These are phyloP conservation scores for Novymonas esmeraldas DNA, from an alignment of 208 protist species.

Conservation along the genomic window DNA sequence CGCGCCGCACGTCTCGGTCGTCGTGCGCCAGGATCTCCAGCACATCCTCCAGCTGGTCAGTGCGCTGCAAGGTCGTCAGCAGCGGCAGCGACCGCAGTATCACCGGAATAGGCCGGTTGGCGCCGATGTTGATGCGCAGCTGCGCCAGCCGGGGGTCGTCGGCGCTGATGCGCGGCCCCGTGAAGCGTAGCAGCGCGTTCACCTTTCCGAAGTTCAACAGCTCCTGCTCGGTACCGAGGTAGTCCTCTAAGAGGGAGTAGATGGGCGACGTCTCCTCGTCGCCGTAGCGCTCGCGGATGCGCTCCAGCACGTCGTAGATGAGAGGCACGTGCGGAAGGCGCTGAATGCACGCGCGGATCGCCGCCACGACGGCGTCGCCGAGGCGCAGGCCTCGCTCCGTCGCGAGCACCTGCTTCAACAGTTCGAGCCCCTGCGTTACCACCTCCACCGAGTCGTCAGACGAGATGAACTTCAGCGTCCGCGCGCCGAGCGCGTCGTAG, in stretches of 20 bases:
- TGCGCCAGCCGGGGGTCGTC: slow-evolving; percentile 38
- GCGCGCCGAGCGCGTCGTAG: slow-evolving; percentile 32
- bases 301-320: slow-evolving; percentile 65
- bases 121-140: slow-evolving; percentile 56
- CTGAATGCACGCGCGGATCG: slow-evolving; percentile 46
- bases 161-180: slow-evolving; percentile 38
- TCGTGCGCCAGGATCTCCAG: slow-evolving; percentile 85
- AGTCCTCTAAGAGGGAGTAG: slow-evolving; percentile 61
- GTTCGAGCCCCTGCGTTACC: slow-evolving; percentile 27
- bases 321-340: slow-evolving; percentile 49
- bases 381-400: slow-evolving; percentile 28
- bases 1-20: slow-evolving; percentile 53
- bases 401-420: slow-evolving; percentile 32
- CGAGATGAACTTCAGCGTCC: slow-evolving; percentile 25
- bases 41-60: slow-evolving; percentile 68
- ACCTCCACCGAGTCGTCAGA: slow-evolving; percentile 39
- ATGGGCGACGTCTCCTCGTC: slow-evolving; percentile 47
- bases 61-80: slow-evolving; percentile 67
- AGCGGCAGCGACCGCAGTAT: slow-evolving; percentile 76
- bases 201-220: slow-evolving; percentile 76
- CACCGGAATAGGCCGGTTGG: slow-evolving; percentile 35
- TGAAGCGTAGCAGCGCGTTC: slow-evolving; percentile 73
- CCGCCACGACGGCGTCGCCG: slow-evolving; percentile 29
- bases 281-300: slow-evolving; percentile 56
- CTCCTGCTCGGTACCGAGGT: slow-evolving; percentile 52